A percentile compares a stretch with the other conserved stretches of the same genome.
phyloP scores from a whole-genome alignment of 2,329 filamentous ascomycete genomes.

The Didymella arachidicola region DNA sequence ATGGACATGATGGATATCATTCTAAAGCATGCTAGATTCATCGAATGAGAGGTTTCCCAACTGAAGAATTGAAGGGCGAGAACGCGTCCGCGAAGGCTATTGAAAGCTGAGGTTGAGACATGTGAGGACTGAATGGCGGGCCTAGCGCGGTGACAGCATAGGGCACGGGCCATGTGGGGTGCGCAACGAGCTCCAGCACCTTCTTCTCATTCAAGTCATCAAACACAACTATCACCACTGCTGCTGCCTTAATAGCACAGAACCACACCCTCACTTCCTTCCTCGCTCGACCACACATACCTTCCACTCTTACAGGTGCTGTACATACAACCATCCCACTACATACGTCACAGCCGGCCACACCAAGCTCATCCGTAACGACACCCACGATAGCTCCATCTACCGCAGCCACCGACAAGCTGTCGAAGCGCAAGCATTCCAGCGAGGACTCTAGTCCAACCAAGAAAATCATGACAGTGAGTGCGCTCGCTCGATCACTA shows the following conservation, averaged over 20 bases:
- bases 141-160: constrained; percentile 9
- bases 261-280: neutral
- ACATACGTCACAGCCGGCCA: constrained; percentile 27
- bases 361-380: constrained; percentile 24
- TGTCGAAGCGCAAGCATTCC: constrained; percentile 53
- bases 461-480: constrained; percentile 54
- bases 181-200: constrained; percentile 31
- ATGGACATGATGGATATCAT: no score
- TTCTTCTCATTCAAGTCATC: constrained; percentile 29
- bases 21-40: no score
- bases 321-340: constrained; percentile 12
- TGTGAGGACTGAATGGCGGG: neutral
- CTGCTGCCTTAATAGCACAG: constrained; percentile 22
- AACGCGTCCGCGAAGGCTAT: no score
- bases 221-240: constrained; percentile 13
- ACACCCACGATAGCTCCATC: constrained; percentile 35
- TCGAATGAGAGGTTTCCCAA: no score
- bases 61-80: no score
- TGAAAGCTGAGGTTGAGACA: neutral
- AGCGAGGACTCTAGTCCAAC: constrained; percentile 50
- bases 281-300: constrained; percentile 3
- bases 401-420: constrained; percentile 48
- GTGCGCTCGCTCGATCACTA: constrained; percentile 25
- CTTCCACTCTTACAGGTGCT: neutral
- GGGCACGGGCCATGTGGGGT: constrained; percentile 21